A percentile compares a stretch with the other conserved stretches of the same genome.
Conservation (phyloP, 2,329 filamentous ascomycete genomes). For the Diplodia mutila region DNA sequence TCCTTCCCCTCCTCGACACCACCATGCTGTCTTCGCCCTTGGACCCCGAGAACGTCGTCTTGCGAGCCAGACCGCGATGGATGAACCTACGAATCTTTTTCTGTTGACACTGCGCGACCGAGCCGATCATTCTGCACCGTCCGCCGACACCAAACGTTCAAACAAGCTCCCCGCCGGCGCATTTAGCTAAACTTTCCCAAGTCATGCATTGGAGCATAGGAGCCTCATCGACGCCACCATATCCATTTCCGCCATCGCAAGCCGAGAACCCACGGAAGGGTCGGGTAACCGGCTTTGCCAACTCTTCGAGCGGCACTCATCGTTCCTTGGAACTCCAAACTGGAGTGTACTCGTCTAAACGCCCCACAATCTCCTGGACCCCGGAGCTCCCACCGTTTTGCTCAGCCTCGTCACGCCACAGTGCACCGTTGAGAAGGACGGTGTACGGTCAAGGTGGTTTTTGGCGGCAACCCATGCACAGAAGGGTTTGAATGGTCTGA, state of each 20-base stretch:
- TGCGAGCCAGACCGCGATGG: not conserved
- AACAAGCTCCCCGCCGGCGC: not conserved
- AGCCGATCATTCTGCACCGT: too few relatives aligned
- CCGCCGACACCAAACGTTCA: not conserved
- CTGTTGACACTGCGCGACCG: not conserved
- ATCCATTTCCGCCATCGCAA: not conserved
- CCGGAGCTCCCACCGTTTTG: too few relatives aligned
- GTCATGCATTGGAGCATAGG: not conserved
- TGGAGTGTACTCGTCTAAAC: not conserved
- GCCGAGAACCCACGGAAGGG: not conserved
- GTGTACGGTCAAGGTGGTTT: too few relatives aligned
- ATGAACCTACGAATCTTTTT: not conserved
- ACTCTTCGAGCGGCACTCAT: not conserved
- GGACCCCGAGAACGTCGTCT: not conserved
- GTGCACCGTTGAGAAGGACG: too few relatives aligned
- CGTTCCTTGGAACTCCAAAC: not conserved
- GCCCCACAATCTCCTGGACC: too few relatives aligned
- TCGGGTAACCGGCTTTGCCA: too few relatives aligned
- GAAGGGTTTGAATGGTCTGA: too few relatives aligned
- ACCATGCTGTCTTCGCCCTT: not conserved
- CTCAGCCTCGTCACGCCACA: too few relatives aligned
- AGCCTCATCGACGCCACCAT: too few relatives aligned
- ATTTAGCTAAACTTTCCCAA: not conserved
- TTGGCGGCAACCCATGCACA: too few relatives aligned
- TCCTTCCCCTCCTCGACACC: not conserved